Evolutionary conservation across 2,329 filamentous ascomycete genomes (phyloP), one percentile per base, ranked within the genome.

Genomic region (Dichotomopilus funicola): DNA sequence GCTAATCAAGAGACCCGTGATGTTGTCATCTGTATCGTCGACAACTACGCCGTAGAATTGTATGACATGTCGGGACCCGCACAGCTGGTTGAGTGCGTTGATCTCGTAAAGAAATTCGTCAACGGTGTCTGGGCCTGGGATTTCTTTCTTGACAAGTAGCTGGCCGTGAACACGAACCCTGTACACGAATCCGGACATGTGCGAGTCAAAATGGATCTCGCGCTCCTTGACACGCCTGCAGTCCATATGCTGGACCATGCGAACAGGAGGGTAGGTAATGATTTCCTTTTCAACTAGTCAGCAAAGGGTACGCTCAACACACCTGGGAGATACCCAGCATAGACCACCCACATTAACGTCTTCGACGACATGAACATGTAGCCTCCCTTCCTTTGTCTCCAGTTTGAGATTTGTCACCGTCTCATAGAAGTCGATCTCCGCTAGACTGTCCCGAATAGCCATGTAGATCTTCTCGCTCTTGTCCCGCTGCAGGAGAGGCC

Each of bases 21-120:
- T 87, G 38, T 81, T 67, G 58, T 88, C 78, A 49, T 80, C 78
- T 11, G 78, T 73, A 57, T 95, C 88, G 68, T 96, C 90, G 9
- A 96, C 83, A 45, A 97, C 87, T 44, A 97, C 81, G 5, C 90
- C 94, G 64, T 91, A 86, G 64, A 97, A 90, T 49, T 84, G 79
- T 59, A 97, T 94, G 57, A 97, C 89, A 64, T 87, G 86, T 5
- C 78, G 76, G 1, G 89, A 89, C 55, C 81, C 83, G 43, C 80
- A 78, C 12, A 99, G 77, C 35, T 83, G 83, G 69, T 88, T 86
- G n/a, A 99, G 81, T 3, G 92, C 92, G 69, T 97, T 96, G 68
- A 96, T 88, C 72, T 99, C 94, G 70, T 99, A 99, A 2, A 97
- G 76, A 66, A 99, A 99, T 69, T 97, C 94, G 60, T 97, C 92